Percentiles rank a stretch among this genome's conserved stretches.
phyloP scores from a whole-genome alignment of 805 yeast species.

The Kurtzmaniella fragi region DNA sequence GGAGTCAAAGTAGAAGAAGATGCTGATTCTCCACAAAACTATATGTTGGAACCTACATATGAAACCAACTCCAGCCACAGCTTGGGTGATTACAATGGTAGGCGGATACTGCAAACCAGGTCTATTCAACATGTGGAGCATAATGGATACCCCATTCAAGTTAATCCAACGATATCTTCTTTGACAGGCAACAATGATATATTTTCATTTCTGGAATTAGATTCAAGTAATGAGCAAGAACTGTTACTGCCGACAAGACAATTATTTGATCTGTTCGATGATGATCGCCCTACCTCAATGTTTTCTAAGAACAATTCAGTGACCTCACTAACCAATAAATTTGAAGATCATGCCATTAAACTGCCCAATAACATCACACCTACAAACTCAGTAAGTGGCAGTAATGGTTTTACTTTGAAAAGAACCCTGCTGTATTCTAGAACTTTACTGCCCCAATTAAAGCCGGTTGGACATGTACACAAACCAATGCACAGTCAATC shows the following conservation, averaged over 20 bases:
- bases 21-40: too few species aligned
- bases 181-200: not conserved
- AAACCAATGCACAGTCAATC: slow-evolving; percentile 8
- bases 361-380: slow-evolving; percentile 10
- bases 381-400: not conserved
- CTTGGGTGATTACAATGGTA: too few species aligned
- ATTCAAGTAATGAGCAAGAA: slow-evolving; percentile 2
- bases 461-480: slow-evolving; percentile 14
- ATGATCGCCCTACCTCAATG: slow-evolving; percentile 7
- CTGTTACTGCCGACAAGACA: slow-evolving; percentile 4
- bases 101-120: too few species aligned
- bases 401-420: not conserved
- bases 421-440: slow-evolving; percentile 5
- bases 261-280: slow-evolving; percentile 10
- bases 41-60: too few species aligned
- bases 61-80: too few species aligned
- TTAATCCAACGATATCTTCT: too few species aligned
- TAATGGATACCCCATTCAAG: too few species aligned
- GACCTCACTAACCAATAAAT: slow-evolving; percentile 22
- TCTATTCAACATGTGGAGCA: too few species aligned
- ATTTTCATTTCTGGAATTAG: slow-evolving; percentile 3
- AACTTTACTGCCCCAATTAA: slow-evolving; percentile 8
- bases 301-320: slow-evolving; percentile 9
- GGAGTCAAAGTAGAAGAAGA: not conserved
- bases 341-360: slow-evolving; percentile 22